These are phyloP conservation scores for Rhododendron henanense DNA, from an alignment of 148 eudicot species.

Conservation along the genomic window DNA sequence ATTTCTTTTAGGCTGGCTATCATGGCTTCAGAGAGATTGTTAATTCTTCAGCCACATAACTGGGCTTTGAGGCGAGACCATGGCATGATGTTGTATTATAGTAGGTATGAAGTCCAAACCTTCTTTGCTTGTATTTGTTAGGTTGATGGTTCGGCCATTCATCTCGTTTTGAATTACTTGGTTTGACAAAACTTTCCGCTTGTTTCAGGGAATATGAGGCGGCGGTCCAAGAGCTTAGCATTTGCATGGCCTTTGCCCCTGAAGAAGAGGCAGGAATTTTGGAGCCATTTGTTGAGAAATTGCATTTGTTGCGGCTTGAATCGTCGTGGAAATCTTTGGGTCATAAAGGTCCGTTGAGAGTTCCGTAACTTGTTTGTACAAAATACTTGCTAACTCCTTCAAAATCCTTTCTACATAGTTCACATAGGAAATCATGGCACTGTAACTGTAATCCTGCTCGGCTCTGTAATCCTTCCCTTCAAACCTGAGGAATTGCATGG, in stretches of 20 bases:
- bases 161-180: neutral
- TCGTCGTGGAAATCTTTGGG: slow-evolving; percentile 73
- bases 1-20: slow-evolving; percentile 67
- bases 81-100: slow-evolving; percentile 88
- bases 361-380: slow-evolving; percentile 21
- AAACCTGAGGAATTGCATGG: neutral
- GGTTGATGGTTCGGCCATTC: neutral
- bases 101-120: slow-evolving; percentile 40
- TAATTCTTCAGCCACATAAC: slow-evolving; percentile 80
- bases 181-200: neutral
- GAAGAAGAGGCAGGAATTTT: slow-evolving; percentile 83
- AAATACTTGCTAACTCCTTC: neutral
- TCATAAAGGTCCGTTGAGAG: slow-evolving; percentile 52
- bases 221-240: slow-evolving; percentile 90
- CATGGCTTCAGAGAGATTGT: slow-evolving; percentile 86
- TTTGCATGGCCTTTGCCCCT: slow-evolving; percentile 97
- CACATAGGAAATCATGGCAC: neutral
- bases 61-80: slow-evolving; percentile 91
- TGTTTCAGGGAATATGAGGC: slow-evolving; percentile 64
- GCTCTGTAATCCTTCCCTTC: neutral
- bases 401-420: neutral
- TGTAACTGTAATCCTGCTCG: neutral
- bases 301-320: slow-evolving; percentile 72
- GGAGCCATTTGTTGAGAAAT: slow-evolving; percentile 77
- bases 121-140: neutral